Evolutionary conservation across 148 eudicot species (phyloP), one percentile per base, ranked within the genome.

Genomic region (Rhododendron henanense): DNA sequence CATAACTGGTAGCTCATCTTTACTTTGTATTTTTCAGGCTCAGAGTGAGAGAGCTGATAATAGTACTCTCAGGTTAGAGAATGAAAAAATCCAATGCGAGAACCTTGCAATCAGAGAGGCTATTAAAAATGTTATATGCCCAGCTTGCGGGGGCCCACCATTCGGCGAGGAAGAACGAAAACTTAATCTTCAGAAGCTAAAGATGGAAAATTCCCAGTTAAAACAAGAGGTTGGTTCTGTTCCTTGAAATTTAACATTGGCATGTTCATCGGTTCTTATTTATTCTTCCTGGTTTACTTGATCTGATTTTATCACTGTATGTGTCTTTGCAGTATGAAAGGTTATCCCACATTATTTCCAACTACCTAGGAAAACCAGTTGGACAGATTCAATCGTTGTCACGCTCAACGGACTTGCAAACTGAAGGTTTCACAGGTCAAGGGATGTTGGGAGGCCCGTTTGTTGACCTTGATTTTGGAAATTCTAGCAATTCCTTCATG

Each of bases 71-170:
- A 83, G 33, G 45, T 3, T 45, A 18, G 74, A 59, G 31, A 73
- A 86, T 57, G 76, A 76, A 33, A 82, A 47, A 16, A 83, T 86
- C 65, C 84, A 86, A 33, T 78, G 82, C 10, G 76, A 86, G 47
- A 63, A 59, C 85, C 61, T 55, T 19, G 85, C 84, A 50, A 18
- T 55, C 4, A 14, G 75, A 31, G 77, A 86, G 77, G 82, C 85
- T 25, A 48, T 73, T 41, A 83, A 61, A 18, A 86, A 31, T 61
- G 71, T 57, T 57, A 69, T 21, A 57, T 74, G 88, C 79, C 59
- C n/a, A 1, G 53, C 14, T 50, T 86, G 85, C 45, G 23, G 48
- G 23, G 88, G 75, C 45, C 80, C 85, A 1, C 80, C 44, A 44
- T 55, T 82, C 14, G 81, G 75, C 0, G 71, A 73, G 44, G 84